phyloP scores from a whole-genome alignment of 495 filamentous ascomycete species.

The Penicillium riverlandense region DNA sequence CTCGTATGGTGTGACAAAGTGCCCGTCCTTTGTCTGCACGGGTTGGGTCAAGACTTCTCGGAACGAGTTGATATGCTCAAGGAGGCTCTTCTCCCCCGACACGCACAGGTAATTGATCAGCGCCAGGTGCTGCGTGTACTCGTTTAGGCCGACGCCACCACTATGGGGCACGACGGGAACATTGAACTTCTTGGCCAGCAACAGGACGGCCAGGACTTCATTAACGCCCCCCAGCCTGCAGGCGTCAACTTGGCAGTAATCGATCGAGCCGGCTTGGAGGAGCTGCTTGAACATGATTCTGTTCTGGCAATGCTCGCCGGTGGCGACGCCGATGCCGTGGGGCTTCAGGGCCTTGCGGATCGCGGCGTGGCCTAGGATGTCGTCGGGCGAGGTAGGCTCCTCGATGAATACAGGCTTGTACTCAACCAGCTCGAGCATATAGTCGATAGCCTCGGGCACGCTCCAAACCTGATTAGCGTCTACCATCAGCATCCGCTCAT shows the following conservation, averaged over 20 bases:
- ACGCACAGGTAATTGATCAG: slow-evolving; percentile 93
- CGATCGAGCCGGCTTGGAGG: slow-evolving; percentile 68
- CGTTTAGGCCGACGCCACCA: slow-evolving; percentile 84
- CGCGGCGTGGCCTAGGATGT: slow-evolving; percentile 81
- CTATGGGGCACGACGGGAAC: slow-evolving; percentile 87
- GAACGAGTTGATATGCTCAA: slow-evolving; percentile 90
- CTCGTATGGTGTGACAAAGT: slow-evolving; percentile 76
- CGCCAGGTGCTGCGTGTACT: slow-evolving; percentile 90
- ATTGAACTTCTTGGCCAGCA: slow-evolving; percentile 78
- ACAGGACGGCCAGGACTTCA: slow-evolving; percentile 80
- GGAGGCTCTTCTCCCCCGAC: slow-evolving; percentile 66
- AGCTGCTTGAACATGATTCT: slow-evolving; percentile 92
- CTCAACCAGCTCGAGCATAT: slow-evolving; percentile 75
- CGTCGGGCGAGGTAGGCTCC: slow-evolving; percentile 88
- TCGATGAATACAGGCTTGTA: slow-evolving; percentile 97
- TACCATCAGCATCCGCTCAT: slow-evolving; percentile 88
- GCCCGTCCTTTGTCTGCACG: slow-evolving; percentile 70
- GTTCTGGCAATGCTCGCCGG: slow-evolving; percentile 96
- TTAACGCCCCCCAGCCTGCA: slow-evolving; percentile 92
- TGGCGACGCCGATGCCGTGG: slow-evolving; percentile 68
- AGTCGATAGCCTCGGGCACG: slow-evolving; percentile 82
- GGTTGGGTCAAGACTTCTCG: slow-evolving; percentile 91
- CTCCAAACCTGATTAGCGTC: slow-evolving; percentile 96
- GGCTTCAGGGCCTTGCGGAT: slow-evolving; percentile 72
- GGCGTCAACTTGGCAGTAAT: slow-evolving; percentile 85